Evolutionary conservation across 306 rosid genomes (phyloP).

Genomic region (Ceratonia siliqua): DNA sequence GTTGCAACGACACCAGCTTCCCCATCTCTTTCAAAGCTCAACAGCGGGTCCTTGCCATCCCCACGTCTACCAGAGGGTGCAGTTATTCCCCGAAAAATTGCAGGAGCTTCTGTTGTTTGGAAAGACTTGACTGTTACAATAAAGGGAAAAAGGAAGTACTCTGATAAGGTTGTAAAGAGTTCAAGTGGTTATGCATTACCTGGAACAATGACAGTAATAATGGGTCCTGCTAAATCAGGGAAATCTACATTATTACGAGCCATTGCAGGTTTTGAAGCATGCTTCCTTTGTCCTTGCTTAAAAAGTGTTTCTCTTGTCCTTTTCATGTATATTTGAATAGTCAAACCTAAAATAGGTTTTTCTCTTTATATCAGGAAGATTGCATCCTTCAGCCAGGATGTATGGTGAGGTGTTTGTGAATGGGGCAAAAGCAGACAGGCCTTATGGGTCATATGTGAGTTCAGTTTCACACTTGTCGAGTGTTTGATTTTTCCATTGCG

Average conservation of each 20-base stretch:
- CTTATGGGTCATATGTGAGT: constrained; percentile 95
- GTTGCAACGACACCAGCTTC: constrained; percentile 78
- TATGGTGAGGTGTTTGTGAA: constrained; percentile 93
- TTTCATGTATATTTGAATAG: constrained; percentile 26
- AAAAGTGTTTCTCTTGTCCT: constrained; percentile 25
- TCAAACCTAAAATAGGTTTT: constrained; percentile 36
- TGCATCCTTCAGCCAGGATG: constrained; percentile 75
- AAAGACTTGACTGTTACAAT: constrained; percentile 92
- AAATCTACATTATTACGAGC: constrained; percentile 89
- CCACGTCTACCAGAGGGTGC: constrained; percentile 79
- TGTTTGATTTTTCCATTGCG: constrained; percentile 20
- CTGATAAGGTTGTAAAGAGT: constrained; percentile 91
- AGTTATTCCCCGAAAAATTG: constrained; percentile 61
- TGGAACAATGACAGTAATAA: constrained; percentile 92
- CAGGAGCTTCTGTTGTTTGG: constrained; percentile 94
- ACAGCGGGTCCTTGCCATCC: constrained; percentile 88
- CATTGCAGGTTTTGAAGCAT: constrained; percentile 69
- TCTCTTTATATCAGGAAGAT: constrained; percentile 65
- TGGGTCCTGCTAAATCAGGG: constrained; percentile 99
- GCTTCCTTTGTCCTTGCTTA: constrained; percentile 21
- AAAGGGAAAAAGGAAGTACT: constrained; percentile 91
- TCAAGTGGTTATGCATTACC: constrained; percentile 97
- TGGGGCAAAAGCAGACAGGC: constrained; percentile 66
- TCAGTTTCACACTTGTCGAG: constrained; percentile 18
- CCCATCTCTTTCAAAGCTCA: constrained; percentile 87